Percentiles rank a stretch among this genome's conserved stretches.
These are phyloP conservation scores for Lecanicillium sp. DNA, from an alignment of 2,329 filamentous ascomycete genomes.

Conservation along the genomic window DNA sequence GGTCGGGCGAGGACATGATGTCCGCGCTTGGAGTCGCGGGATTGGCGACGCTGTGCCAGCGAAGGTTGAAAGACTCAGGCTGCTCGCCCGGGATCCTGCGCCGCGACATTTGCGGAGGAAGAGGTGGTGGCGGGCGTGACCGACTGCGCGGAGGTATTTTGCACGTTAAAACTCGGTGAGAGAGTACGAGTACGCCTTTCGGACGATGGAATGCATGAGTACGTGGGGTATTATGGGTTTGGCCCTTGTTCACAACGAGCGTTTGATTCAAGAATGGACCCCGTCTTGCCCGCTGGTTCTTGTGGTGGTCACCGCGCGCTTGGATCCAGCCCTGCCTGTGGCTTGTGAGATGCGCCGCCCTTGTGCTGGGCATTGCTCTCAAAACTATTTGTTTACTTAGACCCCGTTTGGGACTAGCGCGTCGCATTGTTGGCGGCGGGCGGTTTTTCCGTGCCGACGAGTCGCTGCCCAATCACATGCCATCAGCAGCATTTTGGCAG, in stretches of 20 bases:
- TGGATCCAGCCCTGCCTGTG: no score
- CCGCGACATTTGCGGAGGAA: constrained; percentile 6
- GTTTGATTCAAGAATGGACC: no score
- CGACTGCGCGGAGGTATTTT: constrained; percentile 1
- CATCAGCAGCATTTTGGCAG: no score
- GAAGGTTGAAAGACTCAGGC: constrained; percentile 21
- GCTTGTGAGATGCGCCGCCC: no score
- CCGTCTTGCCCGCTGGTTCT: no score
- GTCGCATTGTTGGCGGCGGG: background rate
- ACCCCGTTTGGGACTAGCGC: constrained; percentile 16
- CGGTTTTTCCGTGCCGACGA: no score
- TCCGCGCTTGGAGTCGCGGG: constrained; percentile 31
- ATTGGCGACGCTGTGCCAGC: constrained; percentile 27
- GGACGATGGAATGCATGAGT: no score
- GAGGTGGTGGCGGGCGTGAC: background rate
- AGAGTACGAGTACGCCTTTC: no score
- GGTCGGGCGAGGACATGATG: constrained; percentile 44
- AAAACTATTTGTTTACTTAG: constrained; percentile 21
- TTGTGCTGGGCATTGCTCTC: no score
- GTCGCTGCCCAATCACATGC: constrained; percentile 17
- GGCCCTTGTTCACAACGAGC: no score
- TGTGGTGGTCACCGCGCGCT: no score
- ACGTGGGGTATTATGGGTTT: no score
- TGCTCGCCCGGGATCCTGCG: constrained; percentile 5
- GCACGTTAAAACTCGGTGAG: background rate